These are phyloP conservation scores for Macrocybe gigantea DNA, from an alignment of 768 basidiomycete genomes.

Conservation along the genomic window DNA sequence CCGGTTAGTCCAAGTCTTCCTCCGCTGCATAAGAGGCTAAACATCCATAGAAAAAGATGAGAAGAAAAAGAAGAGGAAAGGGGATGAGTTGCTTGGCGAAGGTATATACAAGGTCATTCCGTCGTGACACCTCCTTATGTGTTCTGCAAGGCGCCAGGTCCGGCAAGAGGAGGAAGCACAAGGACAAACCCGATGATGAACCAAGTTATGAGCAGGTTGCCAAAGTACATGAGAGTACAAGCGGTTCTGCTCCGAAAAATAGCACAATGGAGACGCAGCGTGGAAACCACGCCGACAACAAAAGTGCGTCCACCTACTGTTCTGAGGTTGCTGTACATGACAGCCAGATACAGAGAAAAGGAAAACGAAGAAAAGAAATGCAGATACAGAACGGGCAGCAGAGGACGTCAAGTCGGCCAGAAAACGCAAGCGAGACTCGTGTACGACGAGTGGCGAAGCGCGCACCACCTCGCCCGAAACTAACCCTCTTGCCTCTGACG, in stretches of 20 bases:
- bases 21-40: neutral
- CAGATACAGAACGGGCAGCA: constrained; percentile 11
- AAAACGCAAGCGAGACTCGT: neutral
- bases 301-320: too few species aligned
- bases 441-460: constrained; percentile 4
- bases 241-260: too few species aligned
- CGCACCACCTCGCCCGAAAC: constrained; percentile 10
- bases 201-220: too few species aligned
- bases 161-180: constrained; percentile 33
- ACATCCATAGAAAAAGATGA: constrained; percentile 20
- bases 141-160: neutral
- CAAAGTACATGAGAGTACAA: too few species aligned
- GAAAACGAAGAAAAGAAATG: constrained; percentile 32
- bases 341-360: constrained; percentile 33
- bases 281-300: too few species aligned
- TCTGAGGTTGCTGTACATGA: neutral
- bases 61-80: constrained; percentile 26
- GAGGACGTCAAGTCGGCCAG: constrained; percentile 10
- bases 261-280: too few species aligned
- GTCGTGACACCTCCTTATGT: too few species aligned
- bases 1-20: neutral
- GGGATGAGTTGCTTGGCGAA: neutral
- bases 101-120: neutral
- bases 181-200: constrained; percentile 26
- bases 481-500: neutral